A percentile compares a stretch with the other conserved stretches of the same genome.
phyloP scores from a whole-genome alignment of 805 yeast genomes.

The Nakazawaea pomicola region DNA sequence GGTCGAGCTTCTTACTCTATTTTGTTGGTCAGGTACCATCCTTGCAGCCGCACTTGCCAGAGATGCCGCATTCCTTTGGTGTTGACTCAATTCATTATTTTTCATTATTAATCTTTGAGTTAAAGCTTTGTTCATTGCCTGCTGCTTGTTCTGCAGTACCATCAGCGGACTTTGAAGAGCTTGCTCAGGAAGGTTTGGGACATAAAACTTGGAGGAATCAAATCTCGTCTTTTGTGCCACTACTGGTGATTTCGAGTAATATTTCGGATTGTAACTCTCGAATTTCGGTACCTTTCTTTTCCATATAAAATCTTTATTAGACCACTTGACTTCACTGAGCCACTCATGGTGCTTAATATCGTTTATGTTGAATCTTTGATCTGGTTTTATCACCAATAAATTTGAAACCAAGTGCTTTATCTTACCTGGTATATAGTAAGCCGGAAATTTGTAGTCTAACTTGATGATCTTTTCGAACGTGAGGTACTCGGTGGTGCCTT shows the following conservation, averaged over 20 bases:
- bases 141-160: constrained; percentile 27
- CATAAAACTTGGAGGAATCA: constrained; percentile 4
- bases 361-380: constrained; percentile 51
- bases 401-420: constrained; percentile 64
- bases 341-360: constrained; percentile 66
- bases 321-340: constrained; percentile 66
- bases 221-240: constrained; percentile 17
- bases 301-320: constrained; percentile 66
- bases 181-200: constrained; percentile 20
- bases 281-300: constrained; percentile 58
- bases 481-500: constrained; percentile 77
- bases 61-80: constrained; percentile 16
- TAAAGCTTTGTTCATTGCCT: constrained; percentile 28
- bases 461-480: constrained; percentile 86
- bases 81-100: constrained; percentile 22
- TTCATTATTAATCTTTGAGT: constrained; percentile 26
- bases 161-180: constrained; percentile 25
- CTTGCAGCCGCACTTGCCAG: constrained; percentile 16
- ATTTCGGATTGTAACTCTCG: constrained; percentile 53
- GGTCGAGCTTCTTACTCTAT: constrained; percentile 5
- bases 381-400: constrained; percentile 68
- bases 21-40: too few relatives aligned
- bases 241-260: constrained; percentile 17
- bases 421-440: constrained; percentile 53
- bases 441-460: constrained; percentile 67